These are phyloP conservation scores for Pestalotiopsis sp. DNA, from an alignment of 2,329 filamentous ascomycete genomes.

Conservation along the genomic window DNA sequence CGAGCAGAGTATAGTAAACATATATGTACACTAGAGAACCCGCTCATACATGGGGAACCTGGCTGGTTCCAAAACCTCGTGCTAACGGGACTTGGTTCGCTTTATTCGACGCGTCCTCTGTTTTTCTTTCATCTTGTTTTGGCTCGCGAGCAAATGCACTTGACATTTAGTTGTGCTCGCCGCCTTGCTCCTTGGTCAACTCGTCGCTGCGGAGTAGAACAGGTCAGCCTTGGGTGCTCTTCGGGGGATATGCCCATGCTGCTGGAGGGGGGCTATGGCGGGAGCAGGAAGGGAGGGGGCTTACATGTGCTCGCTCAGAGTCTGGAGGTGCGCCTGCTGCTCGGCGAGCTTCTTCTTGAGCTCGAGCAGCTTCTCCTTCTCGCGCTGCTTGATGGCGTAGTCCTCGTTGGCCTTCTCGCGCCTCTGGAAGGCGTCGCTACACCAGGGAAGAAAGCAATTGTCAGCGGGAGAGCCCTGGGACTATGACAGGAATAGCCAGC, in stretches of 20 bases:
- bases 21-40: conserved; percentile 29
- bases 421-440: conserved; percentile 87
- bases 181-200: conserved; percentile 71
- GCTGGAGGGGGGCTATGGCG: background rate
- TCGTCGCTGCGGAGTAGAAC: conserved; percentile 61
- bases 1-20: conserved; percentile 12
- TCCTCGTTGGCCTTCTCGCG: conserved; percentile 88
- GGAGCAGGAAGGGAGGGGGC: conserved; percentile 32
- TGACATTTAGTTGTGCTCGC: conserved; percentile 60
- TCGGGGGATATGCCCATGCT: background rate
- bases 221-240: conserved; percentile 11
- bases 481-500: background rate
- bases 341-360: conserved; percentile 74
- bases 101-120: background rate
- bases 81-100: background rate
- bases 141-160: conserved; percentile 1
- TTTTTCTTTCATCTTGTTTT: background rate
- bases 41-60: conserved; percentile 3
- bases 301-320: conserved; percentile 86
- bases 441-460: conserved; percentile 6
- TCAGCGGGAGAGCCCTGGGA: conserved; percentile 7
- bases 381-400: conserved; percentile 81
- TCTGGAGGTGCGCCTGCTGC: conserved; percentile 81
- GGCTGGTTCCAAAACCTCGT: background rate
- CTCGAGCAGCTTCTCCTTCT: conserved; percentile 84